Base-by-base conservation (phyloP, 768 basidiomycete species). In the Lepiota brunneoincarnata region DNA sequence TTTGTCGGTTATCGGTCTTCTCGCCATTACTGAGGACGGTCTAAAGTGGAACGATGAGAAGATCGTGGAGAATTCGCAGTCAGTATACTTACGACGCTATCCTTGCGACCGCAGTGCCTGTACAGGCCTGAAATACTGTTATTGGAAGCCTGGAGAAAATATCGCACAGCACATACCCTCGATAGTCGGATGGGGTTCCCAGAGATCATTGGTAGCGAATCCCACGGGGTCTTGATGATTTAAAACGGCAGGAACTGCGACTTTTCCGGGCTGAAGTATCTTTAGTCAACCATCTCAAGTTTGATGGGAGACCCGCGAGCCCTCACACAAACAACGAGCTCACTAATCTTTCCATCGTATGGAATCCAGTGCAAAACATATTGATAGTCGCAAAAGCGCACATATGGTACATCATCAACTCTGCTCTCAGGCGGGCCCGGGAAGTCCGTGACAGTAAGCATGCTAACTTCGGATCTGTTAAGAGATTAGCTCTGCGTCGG, bases 11-110 rank as follows among this genome's bases (percentile, higher is more conserved):
- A 26, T 67, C 59, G 9, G 66, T 65, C 47, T 67, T 67, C 47
- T 67, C 66, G 24, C 66, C 65, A 39, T 66, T 66, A 47, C 62
- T 65, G 23, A 67, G 50, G 11, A 67, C 66, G 12, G 63, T 66
- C 65, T 67, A 42, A 7, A 48, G 11, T 48, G n/a, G 37, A 28
- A 7, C 26, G 26, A 3, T 41, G 14, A 17, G 18, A 37, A 42
- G 36, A 11, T 7, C 4, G 14, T 15, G n/a, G 11, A 24, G 42
- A 7, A 6, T 6, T 1, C 14, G 37, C 20, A 34, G 17, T n/a
- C 23, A 20, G 12, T 28, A 38, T 11, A 59, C 63, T 34, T 54
- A 65, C 63, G 23, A 64, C 55, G 35, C 49, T 55, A 41, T 63
- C 63, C 42, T 52, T 57, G 7, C 65, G 49, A 14, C 65, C 63